Percentiles rank a stretch among this genome's conserved stretches.
Evolutionary conservation across 2,329 filamentous ascomycete species (phyloP).

Genomic region (Trichoderma koningii): DNA sequence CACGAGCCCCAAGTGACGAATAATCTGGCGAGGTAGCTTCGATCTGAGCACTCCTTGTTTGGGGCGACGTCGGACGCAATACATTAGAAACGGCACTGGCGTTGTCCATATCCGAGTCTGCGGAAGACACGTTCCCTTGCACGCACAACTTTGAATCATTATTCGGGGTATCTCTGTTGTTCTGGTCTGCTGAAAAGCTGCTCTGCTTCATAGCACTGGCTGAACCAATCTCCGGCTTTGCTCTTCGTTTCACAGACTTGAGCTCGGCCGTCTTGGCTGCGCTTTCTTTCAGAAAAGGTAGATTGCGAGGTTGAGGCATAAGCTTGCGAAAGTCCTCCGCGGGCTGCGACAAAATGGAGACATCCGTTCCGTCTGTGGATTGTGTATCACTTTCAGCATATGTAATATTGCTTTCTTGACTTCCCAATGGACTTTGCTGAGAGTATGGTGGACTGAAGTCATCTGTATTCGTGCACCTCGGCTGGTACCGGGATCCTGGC

Average conservation of each 20-base stretch:
- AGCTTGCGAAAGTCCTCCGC: slow-evolving; percentile 33
- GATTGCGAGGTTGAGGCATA: slow-evolving; percentile 38
- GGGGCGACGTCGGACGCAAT: background rate
- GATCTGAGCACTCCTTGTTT: background rate
- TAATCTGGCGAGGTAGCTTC: background rate
- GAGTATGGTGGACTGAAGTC: background rate
- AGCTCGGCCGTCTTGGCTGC: background rate
- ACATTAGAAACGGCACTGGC: background rate
- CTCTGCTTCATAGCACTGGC: background rate
- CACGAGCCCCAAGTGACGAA: background rate
- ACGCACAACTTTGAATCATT: background rate
- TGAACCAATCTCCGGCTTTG: background rate
- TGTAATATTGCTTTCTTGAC: background rate
- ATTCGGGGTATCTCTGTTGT: background rate
- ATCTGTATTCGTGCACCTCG: background rate
- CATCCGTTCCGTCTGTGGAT: background rate
- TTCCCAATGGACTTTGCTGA: background rate
- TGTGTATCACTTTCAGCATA: background rate
- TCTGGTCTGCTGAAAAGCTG: background rate
- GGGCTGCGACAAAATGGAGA: background rate
- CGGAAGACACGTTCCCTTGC: no score
- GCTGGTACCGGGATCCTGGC: background rate
- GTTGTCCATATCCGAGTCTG: background rate
- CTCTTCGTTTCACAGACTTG: background rate
- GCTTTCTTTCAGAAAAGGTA: slow-evolving; percentile 34